Percentiles rank a stretch among this genome's conserved stretches.
Evolutionary conservation across 805 yeast genomes (phyloP).

Genomic region (Danielozyma ontarioensis): DNA sequence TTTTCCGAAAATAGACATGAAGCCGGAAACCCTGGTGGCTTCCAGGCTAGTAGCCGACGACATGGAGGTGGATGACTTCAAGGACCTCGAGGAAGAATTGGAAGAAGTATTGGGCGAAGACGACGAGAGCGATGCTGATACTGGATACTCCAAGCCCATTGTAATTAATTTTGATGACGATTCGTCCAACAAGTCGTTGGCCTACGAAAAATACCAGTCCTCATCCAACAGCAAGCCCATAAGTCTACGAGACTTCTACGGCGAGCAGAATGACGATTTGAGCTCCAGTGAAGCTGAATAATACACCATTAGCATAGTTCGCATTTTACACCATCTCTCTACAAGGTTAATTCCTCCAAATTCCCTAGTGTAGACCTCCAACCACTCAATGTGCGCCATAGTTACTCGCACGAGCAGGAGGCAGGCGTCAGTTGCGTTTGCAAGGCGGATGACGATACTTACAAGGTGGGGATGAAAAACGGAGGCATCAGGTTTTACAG

Average conservation of each 20-base stretch:
- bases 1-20: neutral
- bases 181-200: constrained; percentile 1
- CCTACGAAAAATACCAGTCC: constrained; percentile 2
- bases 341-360: too few relatives aligned
- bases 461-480: neutral
- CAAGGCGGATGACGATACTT: neutral
- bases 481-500: neutral
- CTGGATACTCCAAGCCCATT: constrained; percentile 16
- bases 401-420: neutral
- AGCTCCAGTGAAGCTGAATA: constrained; percentile 32
- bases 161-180: constrained; percentile 22
- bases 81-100: constrained; percentile 38
- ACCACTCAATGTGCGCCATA: neutral
- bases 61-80: constrained; percentile 32
- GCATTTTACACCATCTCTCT: too few relatives aligned
- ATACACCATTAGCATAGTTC: constrained; percentile 1
- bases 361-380: too few relatives aligned
- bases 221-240: constrained; percentile 21
- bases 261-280: constrained; percentile 17
- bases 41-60: constrained; percentile 3
- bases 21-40: neutral
- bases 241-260: constrained; percentile 35
- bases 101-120: constrained; percentile 35
- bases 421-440: neutral
- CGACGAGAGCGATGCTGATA: constrained; percentile 21